A percentile compares a stretch with the other conserved stretches of the same genome.
phyloP scores from a whole-genome alignment of 768 basidiomycete species.

The Albatrellus ellisii region DNA sequence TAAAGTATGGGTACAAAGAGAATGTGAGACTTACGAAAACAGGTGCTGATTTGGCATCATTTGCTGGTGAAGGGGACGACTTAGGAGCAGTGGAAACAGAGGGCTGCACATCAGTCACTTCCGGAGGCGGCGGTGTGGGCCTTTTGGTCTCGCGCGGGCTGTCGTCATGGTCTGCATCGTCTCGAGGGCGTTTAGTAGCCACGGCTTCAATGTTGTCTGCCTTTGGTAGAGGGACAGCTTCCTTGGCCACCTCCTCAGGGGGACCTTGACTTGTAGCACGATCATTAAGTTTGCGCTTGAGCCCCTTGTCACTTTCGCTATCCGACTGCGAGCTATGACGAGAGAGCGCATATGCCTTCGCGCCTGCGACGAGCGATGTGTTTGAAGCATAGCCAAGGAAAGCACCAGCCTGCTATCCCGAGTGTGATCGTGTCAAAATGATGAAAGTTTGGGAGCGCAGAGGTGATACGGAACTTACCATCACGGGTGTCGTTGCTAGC shows the following conservation, averaged over 20 bases:
- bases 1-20: neutral
- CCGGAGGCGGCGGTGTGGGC: neutral
- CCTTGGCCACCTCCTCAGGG: neutral
- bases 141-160: neutral
- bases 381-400: slow-evolving; percentile 74
- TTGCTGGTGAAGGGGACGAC: slow-evolving; percentile 2
- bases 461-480: no score
- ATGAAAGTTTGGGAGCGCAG: no score
- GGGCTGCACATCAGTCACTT: no score
- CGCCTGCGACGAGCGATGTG: slow-evolving; percentile 58
- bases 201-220: neutral
- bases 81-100: neutral
- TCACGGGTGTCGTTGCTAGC: no score
- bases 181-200: slow-evolving; percentile 35
- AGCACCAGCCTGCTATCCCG: slow-evolving; percentile 34
- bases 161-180: slow-evolving; percentile 33
- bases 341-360: slow-evolving; percentile 29
- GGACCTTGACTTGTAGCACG: slow-evolving; percentile 48
- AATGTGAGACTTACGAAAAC: slow-evolving; percentile 6
- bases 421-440: no score
- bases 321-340: slow-evolving; percentile 19
- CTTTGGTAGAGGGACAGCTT: no score
- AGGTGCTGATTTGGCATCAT: slow-evolving; percentile 8
- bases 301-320: slow-evolving; percentile 37
- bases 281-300: slow-evolving; percentile 60